These are phyloP conservation scores for Clarireedia homoeocarpa DNA, from an alignment of 2,329 filamentous ascomycete species.

Conservation along the genomic window DNA sequence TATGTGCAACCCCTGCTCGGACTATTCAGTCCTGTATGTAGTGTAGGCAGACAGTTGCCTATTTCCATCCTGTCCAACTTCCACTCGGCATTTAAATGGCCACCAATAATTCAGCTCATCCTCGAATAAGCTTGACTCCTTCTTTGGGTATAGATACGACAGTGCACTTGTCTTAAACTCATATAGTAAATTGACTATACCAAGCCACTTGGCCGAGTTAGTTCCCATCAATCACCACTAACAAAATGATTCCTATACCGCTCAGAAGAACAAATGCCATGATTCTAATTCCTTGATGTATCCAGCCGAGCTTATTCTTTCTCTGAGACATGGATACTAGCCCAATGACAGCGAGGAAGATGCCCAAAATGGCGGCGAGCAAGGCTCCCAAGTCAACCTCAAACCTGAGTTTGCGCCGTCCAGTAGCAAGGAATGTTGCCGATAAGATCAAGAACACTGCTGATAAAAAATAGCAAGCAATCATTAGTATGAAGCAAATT, in stretches of 20 bases:
- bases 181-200: no score
- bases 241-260: slow-evolving; percentile 42
- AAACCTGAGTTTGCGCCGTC: slow-evolving; percentile 56
- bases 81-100: no score
- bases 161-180: no score
- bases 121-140: no score
- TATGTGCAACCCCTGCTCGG: no score
- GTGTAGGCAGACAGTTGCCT: no score
- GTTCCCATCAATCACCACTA: slow-evolving; percentile 43
- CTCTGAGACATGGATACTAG: slow-evolving; percentile 51
- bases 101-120: no score
- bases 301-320: slow-evolving; percentile 35
- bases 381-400: slow-evolving; percentile 69
- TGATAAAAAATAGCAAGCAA: slow-evolving; percentile 49
- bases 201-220: not conserved
- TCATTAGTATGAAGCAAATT: slow-evolving; percentile 45
- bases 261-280: slow-evolving; percentile 39
- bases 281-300: slow-evolving; percentile 38
- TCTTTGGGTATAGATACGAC: no score
- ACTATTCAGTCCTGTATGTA: no score
- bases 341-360: slow-evolving; percentile 55
- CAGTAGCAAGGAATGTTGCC: slow-evolving; percentile 57
- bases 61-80: no score
- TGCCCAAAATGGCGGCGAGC: slow-evolving; percentile 58
- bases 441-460: slow-evolving; percentile 58